A percentile compares a stretch with the other conserved stretches of the same genome.
Conservation (phyloP, 2,329 filamentous ascomycete genomes). For the Bipolaris sorokiniana region DNA sequence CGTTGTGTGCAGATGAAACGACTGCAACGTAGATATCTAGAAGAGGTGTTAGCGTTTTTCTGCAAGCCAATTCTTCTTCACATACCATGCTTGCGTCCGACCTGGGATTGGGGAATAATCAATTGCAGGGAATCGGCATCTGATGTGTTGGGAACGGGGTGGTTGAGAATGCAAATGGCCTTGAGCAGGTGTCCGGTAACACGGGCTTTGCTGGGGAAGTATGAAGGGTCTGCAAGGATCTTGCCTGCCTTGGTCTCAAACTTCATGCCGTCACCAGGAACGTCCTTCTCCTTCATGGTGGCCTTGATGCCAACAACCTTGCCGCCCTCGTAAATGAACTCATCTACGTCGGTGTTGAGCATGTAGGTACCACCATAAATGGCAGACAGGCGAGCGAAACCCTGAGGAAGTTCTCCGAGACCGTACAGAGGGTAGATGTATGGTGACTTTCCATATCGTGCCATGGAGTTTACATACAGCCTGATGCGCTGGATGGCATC, state of each 20-base stretch:
- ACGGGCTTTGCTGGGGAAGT: constrained; percentile 90
- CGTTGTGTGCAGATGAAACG: constrained; percentile 94
- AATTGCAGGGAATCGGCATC: constrained; percentile 89
- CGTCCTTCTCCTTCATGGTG: constrained; percentile 88
- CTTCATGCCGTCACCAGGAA: constrained; percentile 76
- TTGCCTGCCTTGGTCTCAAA: constrained; percentile 96
- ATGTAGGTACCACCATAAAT: constrained; percentile 99
- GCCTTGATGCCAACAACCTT: constrained; percentile 97
- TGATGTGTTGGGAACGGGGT: constrained; percentile 88
- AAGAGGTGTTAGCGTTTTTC: constrained; percentile 13
- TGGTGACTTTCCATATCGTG: constrained; percentile 95
- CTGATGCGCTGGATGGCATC: constrained; percentile 91
- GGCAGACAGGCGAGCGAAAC: constrained; percentile 94
- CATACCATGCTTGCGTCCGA: constrained; percentile 93
- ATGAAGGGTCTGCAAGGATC: constrained; percentile 94
- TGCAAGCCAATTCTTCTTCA: constrained; percentile 2
- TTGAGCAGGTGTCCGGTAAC: constrained; percentile 89
- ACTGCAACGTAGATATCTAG: constrained; percentile 95
- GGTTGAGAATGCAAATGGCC: constrained; percentile 96
- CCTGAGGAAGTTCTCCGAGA: constrained; percentile 94
- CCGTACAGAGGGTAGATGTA: constrained; percentile 99
- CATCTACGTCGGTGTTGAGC: constrained; percentile 94
- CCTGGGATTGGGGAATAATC: constrained; percentile 97
- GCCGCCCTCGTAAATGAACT: constrained; percentile 80
- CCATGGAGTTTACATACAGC: constrained; percentile 96